Conservation (phyloP, 2,329 filamentous ascomycete species). For the Dactylonectria estremocensis region DNA sequence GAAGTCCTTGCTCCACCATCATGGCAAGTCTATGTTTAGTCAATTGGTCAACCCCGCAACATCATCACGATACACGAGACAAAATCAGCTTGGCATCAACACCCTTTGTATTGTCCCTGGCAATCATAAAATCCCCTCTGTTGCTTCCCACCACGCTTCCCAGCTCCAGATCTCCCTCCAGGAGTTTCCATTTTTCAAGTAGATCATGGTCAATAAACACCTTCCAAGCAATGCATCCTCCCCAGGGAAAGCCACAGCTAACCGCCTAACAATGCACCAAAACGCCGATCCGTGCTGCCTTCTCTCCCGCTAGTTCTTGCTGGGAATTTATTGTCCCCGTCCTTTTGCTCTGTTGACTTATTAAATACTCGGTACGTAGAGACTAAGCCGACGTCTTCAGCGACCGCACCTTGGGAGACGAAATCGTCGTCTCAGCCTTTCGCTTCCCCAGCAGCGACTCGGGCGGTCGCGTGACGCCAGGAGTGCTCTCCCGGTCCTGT, state of each 20-base stretch:
- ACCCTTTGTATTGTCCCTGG: conserved; percentile 14
- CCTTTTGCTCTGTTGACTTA: background rate
- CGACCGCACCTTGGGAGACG: conserved; percentile 55
- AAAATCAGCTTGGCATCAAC: conserved; percentile 2
- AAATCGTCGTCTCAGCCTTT: conserved; percentile 76
- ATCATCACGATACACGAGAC: background rate
- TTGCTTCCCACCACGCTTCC: background rate
- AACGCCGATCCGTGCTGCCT: conserved; percentile 19
- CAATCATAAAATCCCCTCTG: background rate
- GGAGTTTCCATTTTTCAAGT: background rate
- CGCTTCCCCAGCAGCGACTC: conserved; percentile 80
- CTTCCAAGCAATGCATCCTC: background rate
- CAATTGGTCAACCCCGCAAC: no score
- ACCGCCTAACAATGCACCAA: conserved; percentile 21
- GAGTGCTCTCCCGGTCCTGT: conserved; percentile 70
- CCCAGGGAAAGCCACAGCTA: conserved; percentile 6
- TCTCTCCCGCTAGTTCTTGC: background rate
- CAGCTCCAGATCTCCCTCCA: background rate
- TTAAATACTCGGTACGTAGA: no score
- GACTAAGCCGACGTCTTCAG: conserved; percentile 54
- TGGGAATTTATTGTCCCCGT: background rate
- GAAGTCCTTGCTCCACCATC: background rate
- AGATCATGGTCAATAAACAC: conserved; percentile 4
- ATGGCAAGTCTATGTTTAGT: background rate
- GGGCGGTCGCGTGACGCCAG: conserved; percentile 66